Base-by-base conservation (phyloP, 768 basidiomycete species). In the Crepidotus variabilis region DNA sequence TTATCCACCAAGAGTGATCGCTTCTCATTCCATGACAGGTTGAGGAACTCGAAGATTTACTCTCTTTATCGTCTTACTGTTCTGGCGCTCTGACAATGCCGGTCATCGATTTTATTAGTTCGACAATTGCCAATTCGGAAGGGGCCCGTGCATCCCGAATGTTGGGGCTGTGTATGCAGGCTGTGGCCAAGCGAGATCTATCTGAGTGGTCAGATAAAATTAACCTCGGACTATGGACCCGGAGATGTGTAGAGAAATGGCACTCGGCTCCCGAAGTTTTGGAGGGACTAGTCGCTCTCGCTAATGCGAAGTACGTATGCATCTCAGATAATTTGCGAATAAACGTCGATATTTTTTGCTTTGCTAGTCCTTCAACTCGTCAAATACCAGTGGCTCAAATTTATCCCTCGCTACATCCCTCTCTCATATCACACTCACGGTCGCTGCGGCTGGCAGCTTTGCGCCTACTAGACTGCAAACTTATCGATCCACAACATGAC, bases 401-500 rank as follows among this genome's bases (percentile, higher is more conserved):
- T 2, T 90, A 89, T 60, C 67, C 76, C 0, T 62, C 65, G 21
- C 69, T 96, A 20, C 74, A 79, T 23, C 63, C 69, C 0, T 74
- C 84, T 18, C 68, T 97, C 1, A 71, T 89, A 2, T 95, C 93
- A 0, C 87, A 94, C 64, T 88, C 88, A 7, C 82, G 82, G 1
- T 55, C 72, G 1, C 73, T 90, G 5, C 85, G 96, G 11, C 72
- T 87, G 1, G 75, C 81, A 18, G 75, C 84, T 0, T 77, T 97
- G 6, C 79, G 82, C 21, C 72, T 94, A 6, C 80, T 92, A 14
- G 71, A 76, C 4, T 85, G 84, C 1, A 73, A 75, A 2, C 63
- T 83, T 9, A 72, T 88, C 5, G 64, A 77, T 33, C 64, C 72
- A 0, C 68, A 76, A 1, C 66, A 74, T 0, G 78, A 77, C 45